Evolutionary conservation across 495 filamentous ascomycete genomes (phyloP), one percentile per base, ranked within the genome.

Genomic region (Astrocystis sublimbata): DNA sequence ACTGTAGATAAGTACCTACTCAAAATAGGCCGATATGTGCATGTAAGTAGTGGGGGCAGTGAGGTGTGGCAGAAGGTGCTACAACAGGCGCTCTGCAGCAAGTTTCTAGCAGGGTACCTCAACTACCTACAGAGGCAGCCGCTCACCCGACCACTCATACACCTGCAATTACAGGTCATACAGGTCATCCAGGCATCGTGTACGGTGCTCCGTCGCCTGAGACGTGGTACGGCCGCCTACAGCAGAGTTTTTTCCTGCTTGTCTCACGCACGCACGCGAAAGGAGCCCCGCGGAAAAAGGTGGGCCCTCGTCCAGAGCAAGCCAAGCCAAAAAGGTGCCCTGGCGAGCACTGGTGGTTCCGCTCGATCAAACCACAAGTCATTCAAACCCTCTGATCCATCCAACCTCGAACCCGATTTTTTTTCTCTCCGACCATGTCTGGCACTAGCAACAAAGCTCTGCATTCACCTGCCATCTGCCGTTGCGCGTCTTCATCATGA

Each of bases 401-500:
- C 51, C 51, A 13, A 10, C 31, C 56, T 55, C 30, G 28, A 55
- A 23, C 42, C 51, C 51, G 17, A 10, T 41, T 62, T 55, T 40
- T 40, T 54, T 8, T 28, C 36, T 24, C 26, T 15, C 38, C 30
- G 33, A 28, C 35, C 12, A 26, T 55, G 40, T 26, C 47, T 17
- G 56, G 26, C 51, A 45, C 38, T 31, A 62, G 12, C 31, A 42
- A 57, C 40, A 46, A 61, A 36, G 51, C 51, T 56, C 38, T 49
- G 40, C 51, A 55, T 26, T 35, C 38, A 40, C 54, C 30, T 41
- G 42, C 24, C 51, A 69, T 65, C 66, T 61, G 47, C 64, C 62
- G 62, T 60, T 61, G 56, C 55, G 17, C 24, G 30, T 47, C 59
- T 63, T 66, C 67, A 60, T 12, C 54, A 72, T 72, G 70, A 60